Percentiles rank a stretch among this genome's conserved stretches.
phyloP scores from a whole-genome alignment of 2,329 filamentous ascomycete species.

The Seiridium cupressi region DNA sequence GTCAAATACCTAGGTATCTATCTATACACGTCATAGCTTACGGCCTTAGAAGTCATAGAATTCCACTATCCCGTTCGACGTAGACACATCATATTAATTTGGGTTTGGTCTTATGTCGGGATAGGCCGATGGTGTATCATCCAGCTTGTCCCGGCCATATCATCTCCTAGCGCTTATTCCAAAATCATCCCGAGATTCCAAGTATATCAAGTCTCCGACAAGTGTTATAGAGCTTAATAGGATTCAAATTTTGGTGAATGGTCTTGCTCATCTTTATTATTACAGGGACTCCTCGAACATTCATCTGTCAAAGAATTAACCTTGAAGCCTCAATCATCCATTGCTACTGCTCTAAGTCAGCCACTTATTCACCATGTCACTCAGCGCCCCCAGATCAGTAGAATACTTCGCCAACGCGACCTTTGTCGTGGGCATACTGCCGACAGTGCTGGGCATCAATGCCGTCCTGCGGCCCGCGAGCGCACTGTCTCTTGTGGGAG shows the following conservation, averaged over 20 bases:
- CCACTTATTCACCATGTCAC: background rate
- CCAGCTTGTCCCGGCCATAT: background rate
- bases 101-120: background rate
- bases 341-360: background rate
- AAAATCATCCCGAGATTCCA: background rate
- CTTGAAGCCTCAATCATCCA: background rate
- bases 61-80: background rate
- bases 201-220: background rate
- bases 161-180: background rate
- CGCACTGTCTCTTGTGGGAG: background rate
- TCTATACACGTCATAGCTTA: too few relatives aligned
- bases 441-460: background rate
- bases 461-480: background rate
- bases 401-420: conserved; percentile 1
- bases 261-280: background rate
- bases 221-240: background rate
- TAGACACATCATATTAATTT: background rate
- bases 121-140: background rate
- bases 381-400: background rate
- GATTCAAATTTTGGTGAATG: background rate
- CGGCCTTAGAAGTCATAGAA: too few relatives aligned
- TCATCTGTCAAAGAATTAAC: background rate
- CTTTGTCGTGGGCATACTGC: background rate
- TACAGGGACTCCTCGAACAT: too few relatives aligned
- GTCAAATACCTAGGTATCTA: too few relatives aligned